These are phyloP conservation scores for Nakazawaea wickerhamii DNA, from an alignment of 805 yeast species.

Conservation along the genomic window DNA sequence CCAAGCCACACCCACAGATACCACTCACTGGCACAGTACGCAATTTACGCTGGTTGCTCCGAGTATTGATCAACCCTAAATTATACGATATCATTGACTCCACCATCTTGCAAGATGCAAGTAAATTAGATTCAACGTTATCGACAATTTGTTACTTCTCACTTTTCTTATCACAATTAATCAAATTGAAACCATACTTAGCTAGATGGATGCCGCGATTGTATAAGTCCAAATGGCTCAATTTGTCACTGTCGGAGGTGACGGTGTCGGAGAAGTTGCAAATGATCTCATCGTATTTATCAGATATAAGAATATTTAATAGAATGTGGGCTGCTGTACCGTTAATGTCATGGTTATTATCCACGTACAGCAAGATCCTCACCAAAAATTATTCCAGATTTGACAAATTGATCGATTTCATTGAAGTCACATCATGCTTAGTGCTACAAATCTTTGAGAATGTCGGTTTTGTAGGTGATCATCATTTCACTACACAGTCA, in stretches of 20 bases:
- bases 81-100: slow-evolving; percentile 23
- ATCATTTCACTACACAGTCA: slow-evolving; percentile 23
- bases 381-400: slow-evolving; percentile 11
- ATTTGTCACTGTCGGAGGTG: not conserved
- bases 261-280: slow-evolving; percentile 17
- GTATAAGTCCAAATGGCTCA: not conserved
- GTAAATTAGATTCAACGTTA: slow-evolving; percentile 25
- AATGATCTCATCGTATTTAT: slow-evolving; percentile 25
- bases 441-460: slow-evolving; percentile 31
- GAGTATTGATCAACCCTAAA: slow-evolving; percentile 20
- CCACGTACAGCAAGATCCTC: slow-evolving; percentile 13
- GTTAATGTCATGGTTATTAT: slow-evolving; percentile 20
- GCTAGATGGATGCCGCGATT: not conserved
- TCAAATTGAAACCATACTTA: slow-evolving; percentile 18
- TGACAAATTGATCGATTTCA: slow-evolving; percentile 21
- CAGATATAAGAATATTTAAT: slow-evolving; percentile 31
- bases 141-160: slow-evolving; percentile 29
- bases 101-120: slow-evolving; percentile 22
- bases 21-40: not conserved
- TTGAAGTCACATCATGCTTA: slow-evolving; percentile 22
- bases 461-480: slow-evolving; percentile 28
- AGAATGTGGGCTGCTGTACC: slow-evolving; percentile 31
- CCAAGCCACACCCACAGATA: slow-evolving; percentile 1
- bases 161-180: slow-evolving; percentile 23
- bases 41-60: slow-evolving; percentile 10